A percentile compares a stretch with the other conserved stretches of the same genome.
phyloP scores from a whole-genome alignment of 2,329 filamentous ascomycete species.

The Alternaria burnsii region DNA sequence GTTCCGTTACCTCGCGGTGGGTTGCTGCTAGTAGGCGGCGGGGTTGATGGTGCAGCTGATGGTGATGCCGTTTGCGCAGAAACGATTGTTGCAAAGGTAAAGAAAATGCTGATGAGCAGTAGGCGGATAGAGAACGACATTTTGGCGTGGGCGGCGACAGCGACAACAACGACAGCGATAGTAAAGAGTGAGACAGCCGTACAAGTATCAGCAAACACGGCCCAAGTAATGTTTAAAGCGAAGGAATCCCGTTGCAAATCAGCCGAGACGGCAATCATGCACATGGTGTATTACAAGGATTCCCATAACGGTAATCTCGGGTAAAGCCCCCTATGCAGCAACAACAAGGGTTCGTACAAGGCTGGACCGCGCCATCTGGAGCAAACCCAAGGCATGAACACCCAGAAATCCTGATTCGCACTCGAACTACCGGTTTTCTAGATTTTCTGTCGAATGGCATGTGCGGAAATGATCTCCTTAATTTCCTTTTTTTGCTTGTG shows the following conservation, averaged over 20 bases:
- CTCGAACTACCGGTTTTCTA: conserved; percentile 13
- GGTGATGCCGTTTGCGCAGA: conserved; percentile 37
- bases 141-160: conserved; percentile 18
- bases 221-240: conserved; percentile 27
- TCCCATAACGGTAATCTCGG: conserved; percentile 44
- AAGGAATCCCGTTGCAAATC: conserved; percentile 24
- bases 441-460: conserved; percentile 19
- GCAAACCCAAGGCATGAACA: conserved; percentile 25
- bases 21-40: conserved; percentile 40
- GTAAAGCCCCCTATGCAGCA: conserved; percentile 41
- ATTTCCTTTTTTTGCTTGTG: conserved; percentile 33
- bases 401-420: conserved; percentile 32
- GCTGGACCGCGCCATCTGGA: conserved; percentile 26
- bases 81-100: conserved; percentile 37
- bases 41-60: conserved; percentile 22
- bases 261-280: conserved; percentile 25
- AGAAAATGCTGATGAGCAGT: conserved; percentile 42
- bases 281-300: conserved; percentile 26
- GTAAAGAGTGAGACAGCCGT: conserved; percentile 19
- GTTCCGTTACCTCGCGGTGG: conserved; percentile 31
- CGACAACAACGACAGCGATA: conserved; percentile 24
- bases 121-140: conserved; percentile 48
- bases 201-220: conserved; percentile 24
- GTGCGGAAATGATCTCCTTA: conserved; percentile 34
- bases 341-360: conserved; percentile 31